Evolutionary conservation across 495 filamentous ascomycete genomes (phyloP).

Genomic region (Pseudevernia furfuracea): DNA sequence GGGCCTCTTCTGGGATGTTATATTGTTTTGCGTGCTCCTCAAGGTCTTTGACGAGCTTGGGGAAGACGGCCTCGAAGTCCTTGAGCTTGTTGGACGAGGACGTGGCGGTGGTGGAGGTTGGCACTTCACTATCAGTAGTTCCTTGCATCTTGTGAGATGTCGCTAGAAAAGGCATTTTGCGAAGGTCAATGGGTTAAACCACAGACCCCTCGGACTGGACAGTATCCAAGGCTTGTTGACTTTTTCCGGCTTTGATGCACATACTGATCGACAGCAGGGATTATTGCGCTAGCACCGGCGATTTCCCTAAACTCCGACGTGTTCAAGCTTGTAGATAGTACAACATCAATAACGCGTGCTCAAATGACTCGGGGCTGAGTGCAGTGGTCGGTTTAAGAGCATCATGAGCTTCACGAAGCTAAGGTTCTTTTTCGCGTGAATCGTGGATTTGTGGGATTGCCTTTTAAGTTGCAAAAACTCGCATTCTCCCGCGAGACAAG

Average conservation of each 20-base stretch:
- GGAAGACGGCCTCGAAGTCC: constrained; percentile 86
- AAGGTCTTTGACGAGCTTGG: constrained; percentile 67
- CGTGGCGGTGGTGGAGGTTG: constrained; percentile 41
- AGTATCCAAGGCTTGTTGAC: background rate
- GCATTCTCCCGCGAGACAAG: background rate
- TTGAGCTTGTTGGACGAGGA: constrained; percentile 37
- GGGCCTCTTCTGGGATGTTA: constrained; percentile 69
- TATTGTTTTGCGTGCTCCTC: constrained; percentile 66
- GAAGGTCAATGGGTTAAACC: background rate
- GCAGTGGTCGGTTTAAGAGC: background rate
- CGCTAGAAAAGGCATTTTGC: background rate
- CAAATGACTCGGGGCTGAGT: background rate
- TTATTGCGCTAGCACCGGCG: background rate
- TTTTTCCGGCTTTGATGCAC: background rate
- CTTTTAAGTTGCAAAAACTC: background rate
- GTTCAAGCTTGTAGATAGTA: background rate
- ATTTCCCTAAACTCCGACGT: background rate
- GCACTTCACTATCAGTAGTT: background rate
- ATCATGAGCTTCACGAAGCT: background rate
- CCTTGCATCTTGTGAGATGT: background rate
- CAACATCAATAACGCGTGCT: background rate
- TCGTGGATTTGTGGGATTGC: background rate
- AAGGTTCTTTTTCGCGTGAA: background rate
- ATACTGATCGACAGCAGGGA: background rate
- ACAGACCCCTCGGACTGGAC: no score